A percentile compares a stretch with the other conserved stretches of the same genome.
Conservation (phyloP, 371 early-diverging fungal species). For the Rhizopus delemar region DNA sequence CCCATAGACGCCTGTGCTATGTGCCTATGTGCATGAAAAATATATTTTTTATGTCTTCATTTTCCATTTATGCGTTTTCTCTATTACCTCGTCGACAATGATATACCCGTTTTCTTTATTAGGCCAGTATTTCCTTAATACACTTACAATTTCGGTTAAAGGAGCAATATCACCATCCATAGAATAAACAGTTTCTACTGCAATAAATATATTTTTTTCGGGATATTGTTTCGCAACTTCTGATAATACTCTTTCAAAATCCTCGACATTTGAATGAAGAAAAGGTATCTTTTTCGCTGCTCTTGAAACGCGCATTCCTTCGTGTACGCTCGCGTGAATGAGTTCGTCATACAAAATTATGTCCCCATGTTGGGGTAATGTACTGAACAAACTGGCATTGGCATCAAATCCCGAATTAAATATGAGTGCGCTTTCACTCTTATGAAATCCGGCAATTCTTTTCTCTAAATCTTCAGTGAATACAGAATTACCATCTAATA, state of each 20-base stretch:
- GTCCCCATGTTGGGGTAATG: constrained; percentile 69
- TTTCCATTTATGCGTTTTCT: background rate
- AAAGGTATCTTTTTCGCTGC: constrained; percentile 55
- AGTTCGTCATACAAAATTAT: constrained; percentile 72
- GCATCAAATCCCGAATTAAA: constrained; percentile 89
- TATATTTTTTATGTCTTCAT: background rate
- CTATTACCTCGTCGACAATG: constrained; percentile 65
- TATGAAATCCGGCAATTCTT: constrained; percentile 65
- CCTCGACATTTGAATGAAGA: constrained; percentile 71
- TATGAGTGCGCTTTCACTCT: constrained; percentile 62
- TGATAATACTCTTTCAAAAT: constrained; percentile 44
- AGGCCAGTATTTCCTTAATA: constrained; percentile 49
- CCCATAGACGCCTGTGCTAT: constrained; percentile 81
- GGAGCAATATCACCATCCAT: constrained; percentile 88
- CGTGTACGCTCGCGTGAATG: constrained; percentile 83
- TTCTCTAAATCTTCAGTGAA: constrained; percentile 64
- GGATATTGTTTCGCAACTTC: constrained; percentile 15
- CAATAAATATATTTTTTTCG: constrained; percentile 64
- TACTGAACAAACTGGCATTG: constrained; percentile 70
- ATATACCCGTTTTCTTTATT: constrained; percentile 54
- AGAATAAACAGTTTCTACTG: constrained; percentile 78
- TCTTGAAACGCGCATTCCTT: constrained; percentile 70
- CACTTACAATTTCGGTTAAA: constrained; percentile 58
- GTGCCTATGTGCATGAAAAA: constrained; percentile 55
- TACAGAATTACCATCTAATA: constrained; percentile 74